phyloP scores from a whole-genome alignment of 129 eudicot species.

The Flaveria bidentis region DNA sequence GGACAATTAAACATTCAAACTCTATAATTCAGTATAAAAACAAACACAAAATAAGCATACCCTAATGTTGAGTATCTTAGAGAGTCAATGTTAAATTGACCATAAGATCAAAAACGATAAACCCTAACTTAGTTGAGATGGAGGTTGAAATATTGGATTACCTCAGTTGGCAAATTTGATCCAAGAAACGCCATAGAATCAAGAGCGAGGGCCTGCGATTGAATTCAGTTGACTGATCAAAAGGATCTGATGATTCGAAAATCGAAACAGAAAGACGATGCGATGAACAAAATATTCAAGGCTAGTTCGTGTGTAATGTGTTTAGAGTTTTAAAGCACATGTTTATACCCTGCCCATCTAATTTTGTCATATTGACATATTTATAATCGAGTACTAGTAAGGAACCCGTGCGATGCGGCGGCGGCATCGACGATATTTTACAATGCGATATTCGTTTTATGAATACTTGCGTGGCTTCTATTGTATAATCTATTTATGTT shows the following conservation, averaged over 20 bases:
- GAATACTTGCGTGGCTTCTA: too few species aligned
- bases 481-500: too few species aligned
- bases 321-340: not conserved
- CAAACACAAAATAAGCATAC: not conserved
- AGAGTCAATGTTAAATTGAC: not conserved
- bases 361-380: not conserved
- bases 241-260: constrained; percentile 15
- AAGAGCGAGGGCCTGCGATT: constrained; percentile 6
- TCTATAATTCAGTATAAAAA: not conserved
- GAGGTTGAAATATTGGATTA: constrained; percentile 21
- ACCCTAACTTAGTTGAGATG: constrained; percentile 20
- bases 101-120: constrained; percentile 2
- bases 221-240: constrained; percentile 1
- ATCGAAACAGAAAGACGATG: constrained; percentile 4
- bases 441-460: too few species aligned
- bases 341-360: constrained; percentile 9
- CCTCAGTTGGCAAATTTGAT: constrained; percentile 58
- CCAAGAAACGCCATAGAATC: constrained; percentile 54
- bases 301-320: not conserved
- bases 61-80: not conserved
- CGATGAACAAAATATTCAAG: constrained; percentile 1
- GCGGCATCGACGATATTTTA: too few species aligned
- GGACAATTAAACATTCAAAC: constrained; percentile 5
- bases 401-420: too few species aligned
- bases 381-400: too few species aligned